Evolutionary conservation across 768 basidiomycete genomes (phyloP).

Genomic region (Lentinula detonsa): DNA sequence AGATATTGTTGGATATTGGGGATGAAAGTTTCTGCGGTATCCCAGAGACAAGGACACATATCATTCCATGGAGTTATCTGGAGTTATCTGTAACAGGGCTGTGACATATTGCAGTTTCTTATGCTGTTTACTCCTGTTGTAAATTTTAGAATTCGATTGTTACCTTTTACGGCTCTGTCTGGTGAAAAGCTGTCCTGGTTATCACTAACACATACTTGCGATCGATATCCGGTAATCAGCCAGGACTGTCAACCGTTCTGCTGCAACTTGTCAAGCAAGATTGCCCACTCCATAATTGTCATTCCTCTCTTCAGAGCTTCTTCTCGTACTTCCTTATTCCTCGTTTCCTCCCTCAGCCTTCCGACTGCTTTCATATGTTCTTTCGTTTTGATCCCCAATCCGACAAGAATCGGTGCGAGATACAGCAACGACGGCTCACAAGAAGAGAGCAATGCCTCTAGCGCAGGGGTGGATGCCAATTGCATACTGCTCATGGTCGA

Average conservation of each 20-base stretch:
- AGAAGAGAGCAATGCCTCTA: slow-evolving; percentile 51
- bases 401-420: slow-evolving; percentile 48
- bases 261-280: slow-evolving; percentile 61
- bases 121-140: background rate
- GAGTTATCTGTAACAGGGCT: background rate
- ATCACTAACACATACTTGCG: background rate
- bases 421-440: slow-evolving; percentile 65
- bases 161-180: background rate
- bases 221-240: background rate
- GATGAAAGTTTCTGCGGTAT: background rate
- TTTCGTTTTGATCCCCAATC: slow-evolving; percentile 51
- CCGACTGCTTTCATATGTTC: slow-evolving; percentile 62
- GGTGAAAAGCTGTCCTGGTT: background rate
- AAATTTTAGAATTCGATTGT: background rate
- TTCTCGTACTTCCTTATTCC: slow-evolving; percentile 65
- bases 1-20: background rate
- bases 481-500: background rate
- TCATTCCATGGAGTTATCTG: background rate
- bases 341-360: slow-evolving; percentile 55
- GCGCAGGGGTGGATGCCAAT: slow-evolving; percentile 18
- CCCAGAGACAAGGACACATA: background rate
- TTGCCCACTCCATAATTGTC: slow-evolving; percentile 75
- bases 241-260: background rate
- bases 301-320: slow-evolving; percentile 63
- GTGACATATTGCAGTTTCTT: background rate